Evolutionary conservation across 129 eudicot genomes (phyloP).

Genomic region (Heracleum sosnowskyi): DNA sequence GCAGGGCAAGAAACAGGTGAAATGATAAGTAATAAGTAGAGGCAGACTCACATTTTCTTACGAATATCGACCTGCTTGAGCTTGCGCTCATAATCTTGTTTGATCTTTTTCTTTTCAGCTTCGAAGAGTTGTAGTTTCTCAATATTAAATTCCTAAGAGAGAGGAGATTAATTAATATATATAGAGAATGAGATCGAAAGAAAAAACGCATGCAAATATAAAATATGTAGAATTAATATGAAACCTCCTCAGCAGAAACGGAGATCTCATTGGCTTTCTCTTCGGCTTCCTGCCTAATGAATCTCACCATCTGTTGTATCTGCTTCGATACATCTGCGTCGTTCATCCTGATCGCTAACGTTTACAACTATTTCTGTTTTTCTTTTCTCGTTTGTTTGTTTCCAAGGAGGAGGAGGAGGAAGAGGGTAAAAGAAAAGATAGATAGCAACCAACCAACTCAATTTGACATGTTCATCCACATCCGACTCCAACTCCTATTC

Average conservation of each 20-base stretch:
- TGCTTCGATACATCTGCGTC: constrained; percentile 59
- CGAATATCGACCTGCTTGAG: constrained; percentile 71
- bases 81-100: constrained; percentile 70
- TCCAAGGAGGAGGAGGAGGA: background rate
- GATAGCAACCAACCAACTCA: background rate
- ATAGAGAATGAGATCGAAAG: background rate
- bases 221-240: background rate
- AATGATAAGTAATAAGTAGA: background rate
- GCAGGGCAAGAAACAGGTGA: too few relatives aligned
- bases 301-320: constrained; percentile 59
- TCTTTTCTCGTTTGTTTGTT: too few relatives aligned
- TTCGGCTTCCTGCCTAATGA: constrained; percentile 64
- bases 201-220: background rate
- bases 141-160: constrained; percentile 66
- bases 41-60: constrained; percentile 53
- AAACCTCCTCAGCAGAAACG: constrained; percentile 59
- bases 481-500: background rate
- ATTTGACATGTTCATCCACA: background rate
- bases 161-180: background rate
- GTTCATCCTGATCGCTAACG: constrained; percentile 27
- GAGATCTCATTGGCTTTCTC: constrained; percentile 69
- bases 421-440: background rate
- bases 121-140: constrained; percentile 73
- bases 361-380: background rate
- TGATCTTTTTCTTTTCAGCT: constrained; percentile 70